These are phyloP conservation scores for Biscutella laevigata DNA, from an alignment of 441 rosid species.

Conservation along the genomic window DNA sequence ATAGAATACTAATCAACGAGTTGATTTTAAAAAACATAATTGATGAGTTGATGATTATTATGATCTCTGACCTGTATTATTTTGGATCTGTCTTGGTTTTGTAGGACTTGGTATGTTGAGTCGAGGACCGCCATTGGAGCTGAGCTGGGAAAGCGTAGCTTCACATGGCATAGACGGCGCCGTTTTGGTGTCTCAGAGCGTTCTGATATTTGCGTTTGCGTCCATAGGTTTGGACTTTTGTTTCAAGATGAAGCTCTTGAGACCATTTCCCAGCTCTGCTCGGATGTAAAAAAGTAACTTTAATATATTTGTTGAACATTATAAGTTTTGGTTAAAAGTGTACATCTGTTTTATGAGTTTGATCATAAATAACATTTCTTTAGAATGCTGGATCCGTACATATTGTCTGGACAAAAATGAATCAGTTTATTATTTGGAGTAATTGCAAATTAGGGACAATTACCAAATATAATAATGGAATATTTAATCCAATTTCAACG, in stretches of 20 bases:
- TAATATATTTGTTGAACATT: neutral
- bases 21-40: slow-evolving; percentile 2
- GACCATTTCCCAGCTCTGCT: slow-evolving; percentile 52
- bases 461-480: too few relatives aligned
- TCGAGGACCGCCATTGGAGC: slow-evolving; percentile 52
- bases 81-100: slow-evolving; percentile 15
- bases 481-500: neutral
- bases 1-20: slow-evolving; percentile 14
- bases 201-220: slow-evolving; percentile 59
- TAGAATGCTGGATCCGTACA: too few relatives aligned
- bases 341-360: neutral
- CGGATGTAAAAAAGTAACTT: neutral
- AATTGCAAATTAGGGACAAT: neutral
- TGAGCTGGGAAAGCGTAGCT: slow-evolving; percentile 44
- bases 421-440: neutral
- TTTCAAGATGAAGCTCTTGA: slow-evolving; percentile 50
- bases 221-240: slow-evolving; percentile 64
- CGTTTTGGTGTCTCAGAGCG: slow-evolving; percentile 49
- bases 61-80: slow-evolving; percentile 19
- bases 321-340: neutral
- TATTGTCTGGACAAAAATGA: too few relatives aligned
- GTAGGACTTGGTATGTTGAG: slow-evolving; percentile 29
- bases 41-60: slow-evolving; percentile 14
- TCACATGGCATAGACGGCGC: slow-evolving; percentile 54
- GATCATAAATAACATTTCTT: neutral